Evolutionary conservation across 2,329 filamentous ascomycete genomes (phyloP).

Genomic region (Chrysosporium keratinophilum): DNA sequence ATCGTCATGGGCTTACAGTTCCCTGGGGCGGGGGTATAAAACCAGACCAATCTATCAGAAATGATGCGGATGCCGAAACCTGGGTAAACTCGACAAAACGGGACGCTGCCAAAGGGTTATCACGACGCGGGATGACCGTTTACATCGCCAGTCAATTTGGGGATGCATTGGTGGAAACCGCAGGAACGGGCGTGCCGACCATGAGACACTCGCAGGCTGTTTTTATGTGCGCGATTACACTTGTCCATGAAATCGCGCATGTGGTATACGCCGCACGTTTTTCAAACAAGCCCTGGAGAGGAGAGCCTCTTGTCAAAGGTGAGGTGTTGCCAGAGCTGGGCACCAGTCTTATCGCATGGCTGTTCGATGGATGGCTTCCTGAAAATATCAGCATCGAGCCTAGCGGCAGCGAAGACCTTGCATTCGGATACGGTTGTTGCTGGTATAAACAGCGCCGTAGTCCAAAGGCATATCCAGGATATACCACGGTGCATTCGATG

Average conservation of each 20-base stretch:
- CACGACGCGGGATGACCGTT: conserved; percentile 6
- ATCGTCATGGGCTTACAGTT: conserved; percentile 9
- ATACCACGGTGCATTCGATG: conserved; percentile 12
- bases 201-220: conserved; percentile 12
- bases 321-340: conserved; percentile 10
- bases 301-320: conserved; percentile 9
- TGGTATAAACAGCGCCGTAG: conserved; percentile 13
- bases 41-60: conserved; percentile 8
- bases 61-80: conserved; percentile 10
- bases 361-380: conserved; percentile 14
- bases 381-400: conserved; percentile 10
- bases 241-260: conserved; percentile 13
- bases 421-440: conserved; percentile 12
- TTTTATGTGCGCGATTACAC: conserved; percentile 12
- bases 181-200: neutral
- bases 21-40: conserved; percentile 6
- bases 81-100: conserved; percentile 7
- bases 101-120: neutral
- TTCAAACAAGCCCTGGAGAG: conserved; percentile 8
- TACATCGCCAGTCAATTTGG: conserved; percentile 12
- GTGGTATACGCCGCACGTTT: conserved; percentile 3
- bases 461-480: conserved; percentile 9
- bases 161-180: neutral
- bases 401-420: conserved; percentile 3
- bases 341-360: conserved; percentile 11